These are phyloP conservation scores for Aspergillus alliaceus DNA, from an alignment of 2,329 filamentous ascomycete species.

Conservation along the genomic window DNA sequence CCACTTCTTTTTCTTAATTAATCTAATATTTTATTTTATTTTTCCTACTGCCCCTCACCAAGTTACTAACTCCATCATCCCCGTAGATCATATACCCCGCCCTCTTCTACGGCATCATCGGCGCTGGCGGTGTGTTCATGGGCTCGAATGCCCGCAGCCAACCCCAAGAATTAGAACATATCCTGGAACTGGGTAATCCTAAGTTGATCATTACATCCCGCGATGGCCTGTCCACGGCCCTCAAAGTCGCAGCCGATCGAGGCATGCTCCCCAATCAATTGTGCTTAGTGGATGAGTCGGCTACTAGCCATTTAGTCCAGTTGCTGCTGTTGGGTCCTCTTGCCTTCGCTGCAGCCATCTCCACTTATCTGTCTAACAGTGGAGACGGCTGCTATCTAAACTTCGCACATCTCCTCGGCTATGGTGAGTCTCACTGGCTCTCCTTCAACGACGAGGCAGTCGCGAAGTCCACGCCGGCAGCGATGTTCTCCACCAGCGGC, in stretches of 20 bases:
- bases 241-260: constrained; percentile 31
- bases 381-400: constrained; percentile 20
- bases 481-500: constrained; percentile 56
- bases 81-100: constrained; percentile 40
- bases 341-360: constrained; percentile 20
- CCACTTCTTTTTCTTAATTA: constrained; percentile 6
- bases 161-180: constrained; percentile 48
- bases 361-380: constrained; percentile 15
- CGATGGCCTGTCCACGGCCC: constrained; percentile 38
- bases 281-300: constrained; percentile 36
- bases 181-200: constrained; percentile 45
- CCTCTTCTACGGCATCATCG: constrained; percentile 42
- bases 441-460: constrained; percentile 43
- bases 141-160: constrained; percentile 54
- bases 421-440: constrained; percentile 51
- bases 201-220: constrained; percentile 48
- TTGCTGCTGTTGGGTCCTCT: constrained; percentile 27
- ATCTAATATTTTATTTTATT: background rate
- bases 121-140: constrained; percentile 50
- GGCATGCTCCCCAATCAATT: constrained; percentile 35
- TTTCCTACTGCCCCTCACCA: constrained; percentile 1
- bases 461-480: constrained; percentile 51
- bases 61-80: constrained; percentile 15
- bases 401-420: constrained; percentile 41
- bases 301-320: constrained; percentile 30